A percentile compares a stretch with the other conserved stretches of the same genome.
Conservation (phyloP, 2,329 filamentous ascomycete genomes). For the Orbilia blumenaviensis region DNA sequence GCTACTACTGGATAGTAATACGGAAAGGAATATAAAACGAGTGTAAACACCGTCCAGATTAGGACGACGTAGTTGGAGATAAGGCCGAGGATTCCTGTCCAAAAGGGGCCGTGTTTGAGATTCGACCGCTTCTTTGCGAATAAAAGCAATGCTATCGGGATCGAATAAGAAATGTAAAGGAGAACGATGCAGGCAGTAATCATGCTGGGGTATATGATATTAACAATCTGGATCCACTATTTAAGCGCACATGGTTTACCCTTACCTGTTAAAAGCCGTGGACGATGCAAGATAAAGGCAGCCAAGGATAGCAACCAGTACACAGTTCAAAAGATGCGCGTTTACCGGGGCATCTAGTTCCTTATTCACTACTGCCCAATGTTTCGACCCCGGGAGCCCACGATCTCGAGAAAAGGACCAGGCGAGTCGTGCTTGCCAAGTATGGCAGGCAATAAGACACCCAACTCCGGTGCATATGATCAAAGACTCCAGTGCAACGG, state of each 20-base stretch:
- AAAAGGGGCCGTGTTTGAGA: conserved; percentile 62
- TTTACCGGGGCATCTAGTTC: conserved; percentile 61
- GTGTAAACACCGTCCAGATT: conserved; percentile 62
- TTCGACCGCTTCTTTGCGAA: conserved; percentile 61
- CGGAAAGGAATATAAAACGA: conserved; percentile 64
- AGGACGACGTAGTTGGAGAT: conserved; percentile 60
- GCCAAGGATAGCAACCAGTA: conserved; percentile 61
- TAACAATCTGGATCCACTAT: too few species aligned
- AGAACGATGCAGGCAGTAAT: conserved; percentile 58
- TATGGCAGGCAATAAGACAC: conserved; percentile 60
- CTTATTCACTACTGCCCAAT: conserved; percentile 61
- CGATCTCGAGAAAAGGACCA: conserved; percentile 65
- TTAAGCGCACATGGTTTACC: not conserved
- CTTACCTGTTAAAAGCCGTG: conserved; percentile 62
- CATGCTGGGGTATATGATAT: too few species aligned
- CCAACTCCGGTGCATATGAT: conserved; percentile 64
- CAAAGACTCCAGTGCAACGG: conserved; percentile 61
- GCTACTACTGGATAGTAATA: conserved; percentile 61
- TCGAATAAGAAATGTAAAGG: conserved; percentile 58
- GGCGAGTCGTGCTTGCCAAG: conserved; percentile 59
- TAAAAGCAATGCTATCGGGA: conserved; percentile 61
- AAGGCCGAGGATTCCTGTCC: conserved; percentile 60
- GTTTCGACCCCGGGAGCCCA: conserved; percentile 61
- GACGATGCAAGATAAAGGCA: conserved; percentile 63
- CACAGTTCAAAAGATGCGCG: conserved; percentile 60